These are phyloP conservation scores for Saururus chinensis DNA, from an alignment of 164 flowering plant species.

Conservation along the genomic window DNA sequence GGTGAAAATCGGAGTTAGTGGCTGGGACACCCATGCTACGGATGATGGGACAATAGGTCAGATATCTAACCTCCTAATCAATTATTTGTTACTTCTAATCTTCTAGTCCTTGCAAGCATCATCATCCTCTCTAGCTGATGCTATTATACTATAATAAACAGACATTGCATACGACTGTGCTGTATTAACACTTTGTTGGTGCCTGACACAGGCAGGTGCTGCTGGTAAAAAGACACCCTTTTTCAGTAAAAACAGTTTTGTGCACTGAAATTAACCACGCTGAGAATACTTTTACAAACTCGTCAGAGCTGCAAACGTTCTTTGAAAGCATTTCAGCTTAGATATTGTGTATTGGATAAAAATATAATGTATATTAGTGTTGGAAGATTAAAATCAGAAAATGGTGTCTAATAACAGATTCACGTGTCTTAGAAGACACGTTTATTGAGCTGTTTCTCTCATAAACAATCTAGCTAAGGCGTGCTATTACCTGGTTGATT, in stretches of 20 bases:
- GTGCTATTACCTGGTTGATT: too few species aligned
- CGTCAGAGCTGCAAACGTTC: neutral
- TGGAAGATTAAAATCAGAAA: too few species aligned
- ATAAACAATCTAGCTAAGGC: too few species aligned
- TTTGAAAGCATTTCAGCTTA: neutral
- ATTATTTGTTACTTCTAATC: neutral
- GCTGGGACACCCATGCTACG: neutral
- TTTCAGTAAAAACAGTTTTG: neutral
- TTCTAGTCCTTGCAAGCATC: neutral
- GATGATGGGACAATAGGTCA: neutral
- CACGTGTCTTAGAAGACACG: neutral
- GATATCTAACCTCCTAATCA: neutral
- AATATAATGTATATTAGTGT: neutral
- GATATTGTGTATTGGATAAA: too few species aligned
- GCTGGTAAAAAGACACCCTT: neutral
- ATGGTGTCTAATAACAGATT: neutral
- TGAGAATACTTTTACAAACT: neutral
- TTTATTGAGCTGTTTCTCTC: too few species aligned
- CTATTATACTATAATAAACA: neutral
- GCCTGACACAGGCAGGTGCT: neutral
- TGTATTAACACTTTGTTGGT: neutral
- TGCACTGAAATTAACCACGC: neutral
- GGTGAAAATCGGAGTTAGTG: neutral
- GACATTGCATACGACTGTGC: neutral
- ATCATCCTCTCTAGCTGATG: neutral